A percentile compares a stretch with the other conserved stretches of the same genome.
Conservation (phyloP, 352 stramenopile genomes). For the Peronospora belbahrii region DNA sequence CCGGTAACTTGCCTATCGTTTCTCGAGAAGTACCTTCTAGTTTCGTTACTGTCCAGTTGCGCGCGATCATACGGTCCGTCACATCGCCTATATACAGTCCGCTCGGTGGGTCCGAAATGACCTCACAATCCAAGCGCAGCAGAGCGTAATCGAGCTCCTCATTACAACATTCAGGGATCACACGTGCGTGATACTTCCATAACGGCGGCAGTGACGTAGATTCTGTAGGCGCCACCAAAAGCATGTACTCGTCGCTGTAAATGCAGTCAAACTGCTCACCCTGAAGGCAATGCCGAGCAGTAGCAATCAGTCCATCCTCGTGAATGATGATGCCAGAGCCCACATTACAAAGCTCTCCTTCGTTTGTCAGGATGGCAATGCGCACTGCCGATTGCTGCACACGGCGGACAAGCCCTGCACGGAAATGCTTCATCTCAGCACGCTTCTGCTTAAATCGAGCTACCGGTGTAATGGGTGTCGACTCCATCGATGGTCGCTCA, state of each 20-base stretch:
- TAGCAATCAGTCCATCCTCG: conserved; percentile 70
- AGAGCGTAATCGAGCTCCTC: conserved; percentile 80
- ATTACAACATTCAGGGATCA: conserved; percentile 77
- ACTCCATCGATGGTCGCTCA: conserved; percentile 58
- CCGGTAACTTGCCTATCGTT: conserved; percentile 67
- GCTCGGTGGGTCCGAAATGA: conserved; percentile 78
- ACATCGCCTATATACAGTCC: conserved; percentile 86
- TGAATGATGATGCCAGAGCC: conserved; percentile 84
- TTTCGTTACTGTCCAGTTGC: conserved; percentile 77
- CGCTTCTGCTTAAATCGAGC: conserved; percentile 72
- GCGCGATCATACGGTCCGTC: conserved; percentile 79
- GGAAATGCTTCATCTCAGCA: conserved; percentile 82
- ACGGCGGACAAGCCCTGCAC: conserved; percentile 71
- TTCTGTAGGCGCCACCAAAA: conserved; percentile 76
- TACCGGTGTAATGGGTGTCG: conserved; percentile 58
- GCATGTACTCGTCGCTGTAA: conserved; percentile 85
- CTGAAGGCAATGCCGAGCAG: conserved; percentile 69
- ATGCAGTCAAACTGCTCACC: conserved; percentile 85
- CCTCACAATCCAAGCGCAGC: conserved; percentile 74
- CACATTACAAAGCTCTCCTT: conserved; percentile 81
- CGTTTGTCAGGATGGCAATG: conserved; percentile 78
- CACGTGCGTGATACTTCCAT: conserved; percentile 80
- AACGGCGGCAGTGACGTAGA: conserved; percentile 67
- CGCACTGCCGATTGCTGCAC: conserved; percentile 82
- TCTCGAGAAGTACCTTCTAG: conserved; percentile 61